Conservation (phyloP, 208 protist species). For the Crithidia fasciculata region DNA sequence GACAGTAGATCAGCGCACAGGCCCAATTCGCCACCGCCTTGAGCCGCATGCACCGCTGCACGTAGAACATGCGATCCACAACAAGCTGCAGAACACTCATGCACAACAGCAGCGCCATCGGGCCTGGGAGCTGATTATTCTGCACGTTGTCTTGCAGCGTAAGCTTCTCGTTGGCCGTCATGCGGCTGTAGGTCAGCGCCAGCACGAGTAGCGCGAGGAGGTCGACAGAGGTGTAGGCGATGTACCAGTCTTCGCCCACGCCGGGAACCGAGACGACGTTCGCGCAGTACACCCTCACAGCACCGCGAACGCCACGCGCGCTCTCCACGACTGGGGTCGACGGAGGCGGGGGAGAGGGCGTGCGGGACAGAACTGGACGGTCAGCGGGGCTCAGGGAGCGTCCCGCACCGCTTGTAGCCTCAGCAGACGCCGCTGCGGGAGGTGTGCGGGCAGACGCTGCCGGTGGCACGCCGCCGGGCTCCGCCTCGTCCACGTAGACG, state of each 20-base stretch:
- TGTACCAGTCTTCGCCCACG: conserved; percentile 70
- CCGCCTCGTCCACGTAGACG: conserved; percentile 11
- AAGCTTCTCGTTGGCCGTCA: conserved; percentile 39
- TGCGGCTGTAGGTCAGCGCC: conserved; percentile 57
- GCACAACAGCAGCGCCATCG: conserved; percentile 68
- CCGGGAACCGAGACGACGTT: conserved; percentile 52
- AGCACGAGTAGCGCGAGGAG: conserved; percentile 53
- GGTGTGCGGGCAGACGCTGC: too few species aligned
- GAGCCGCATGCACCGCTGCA: conserved; percentile 42
- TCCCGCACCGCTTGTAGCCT: background rate
- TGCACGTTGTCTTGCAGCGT: conserved; percentile 69
- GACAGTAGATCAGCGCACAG: conserved; percentile 43
- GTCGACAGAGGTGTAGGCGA: conserved; percentile 60
- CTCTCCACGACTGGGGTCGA: background rate
- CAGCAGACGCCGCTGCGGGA: background rate
- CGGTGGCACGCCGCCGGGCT: background rate
- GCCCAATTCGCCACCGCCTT: conserved; percentile 62
- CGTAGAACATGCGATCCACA: conserved; percentile 79
- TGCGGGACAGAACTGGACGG: too few species aligned
- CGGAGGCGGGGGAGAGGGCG: background rate
- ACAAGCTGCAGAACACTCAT: conserved; percentile 67
- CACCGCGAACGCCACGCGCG: background rate
- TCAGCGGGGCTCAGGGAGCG: background rate
- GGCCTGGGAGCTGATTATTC: conserved; percentile 75
- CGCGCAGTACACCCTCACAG: conserved; percentile 20